Conservation (phyloP, 495 filamentous ascomycete genomes). For the Neohortaea acidophila region DNA sequence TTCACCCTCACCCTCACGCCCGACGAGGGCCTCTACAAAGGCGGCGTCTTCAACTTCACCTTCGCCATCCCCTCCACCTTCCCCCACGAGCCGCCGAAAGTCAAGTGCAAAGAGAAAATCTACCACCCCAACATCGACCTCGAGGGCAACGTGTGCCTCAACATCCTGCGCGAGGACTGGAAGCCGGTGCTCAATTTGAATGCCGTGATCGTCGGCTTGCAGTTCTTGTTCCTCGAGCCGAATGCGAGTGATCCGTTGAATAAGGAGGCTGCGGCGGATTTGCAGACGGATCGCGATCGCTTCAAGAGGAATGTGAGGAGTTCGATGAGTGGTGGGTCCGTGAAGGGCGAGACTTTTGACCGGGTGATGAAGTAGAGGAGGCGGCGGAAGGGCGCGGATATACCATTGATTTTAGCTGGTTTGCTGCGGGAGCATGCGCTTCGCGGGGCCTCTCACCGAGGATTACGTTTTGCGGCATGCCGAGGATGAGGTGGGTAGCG, state of each 20-base stretch:
- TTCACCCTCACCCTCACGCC: conserved; percentile 88
- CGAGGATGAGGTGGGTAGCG: no score
- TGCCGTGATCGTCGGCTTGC: conserved; percentile 88
- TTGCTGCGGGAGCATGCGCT: no score
- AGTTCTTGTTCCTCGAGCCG: conserved; percentile 96
- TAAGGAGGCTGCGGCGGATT: conserved; percentile 90
- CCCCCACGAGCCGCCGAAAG: conserved; percentile 94
- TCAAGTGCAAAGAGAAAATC: conserved; percentile 95
- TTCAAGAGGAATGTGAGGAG: conserved; percentile 83
- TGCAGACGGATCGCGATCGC: conserved; percentile 62
- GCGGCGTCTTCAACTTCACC: conserved; percentile 73
- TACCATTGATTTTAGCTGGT: no score
- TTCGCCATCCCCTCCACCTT: conserved; percentile 90
- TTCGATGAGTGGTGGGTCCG: conserved; percentile 67
- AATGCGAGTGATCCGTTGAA: conserved; percentile 95
- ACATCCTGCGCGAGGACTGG: conserved; percentile 96
- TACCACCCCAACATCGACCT: conserved; percentile 98
- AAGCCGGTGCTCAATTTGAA: conserved; percentile 95
- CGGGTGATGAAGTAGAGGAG: conserved; percentile 48
- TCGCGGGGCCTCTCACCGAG: no score
- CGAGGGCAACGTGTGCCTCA: conserved; percentile 94
- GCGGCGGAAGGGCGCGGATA: no score
- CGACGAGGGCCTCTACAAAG: conserved; percentile 96
- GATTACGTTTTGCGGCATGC: no score
- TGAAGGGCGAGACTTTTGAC: conserved; percentile 60